These are phyloP conservation scores for Pulveroboletus sp. DNA, from an alignment of 768 basidiomycete genomes.

Conservation along the genomic window DNA sequence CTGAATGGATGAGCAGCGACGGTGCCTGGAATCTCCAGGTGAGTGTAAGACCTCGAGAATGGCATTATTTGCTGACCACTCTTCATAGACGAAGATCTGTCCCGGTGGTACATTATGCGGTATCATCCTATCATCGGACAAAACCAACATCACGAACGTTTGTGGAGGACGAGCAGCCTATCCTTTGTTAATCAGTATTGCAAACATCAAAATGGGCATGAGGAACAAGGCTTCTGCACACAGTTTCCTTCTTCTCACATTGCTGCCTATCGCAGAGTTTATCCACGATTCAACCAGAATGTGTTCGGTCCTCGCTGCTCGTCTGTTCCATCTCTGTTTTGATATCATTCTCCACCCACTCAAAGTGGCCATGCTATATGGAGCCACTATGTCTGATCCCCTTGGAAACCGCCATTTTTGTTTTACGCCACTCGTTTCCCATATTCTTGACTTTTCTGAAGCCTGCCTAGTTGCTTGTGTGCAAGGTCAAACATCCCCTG, in stretches of 20 bases:
- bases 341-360: not conserved
- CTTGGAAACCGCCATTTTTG: not conserved
- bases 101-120: not conserved
- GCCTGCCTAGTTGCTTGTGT: not conserved
- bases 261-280: not conserved
- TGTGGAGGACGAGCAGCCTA: not conserved
- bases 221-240: not conserved
- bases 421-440: not conserved
- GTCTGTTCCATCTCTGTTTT: not conserved
- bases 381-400: not conserved
- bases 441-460: not conserved
- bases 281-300: not conserved
- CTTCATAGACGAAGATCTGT: too few species aligned
- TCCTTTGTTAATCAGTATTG: not conserved
- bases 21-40: slow-evolving; percentile 27
- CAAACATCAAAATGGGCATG: not conserved
- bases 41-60: too few species aligned
- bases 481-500: not conserved
- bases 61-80: too few species aligned
- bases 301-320: not conserved
- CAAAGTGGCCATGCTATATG: not conserved
- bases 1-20: slow-evolving; percentile 21
- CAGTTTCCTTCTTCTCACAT: not conserved
- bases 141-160: not conserved
- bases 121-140: not conserved